Base-by-base conservation (phyloP, 768 basidiomycete genomes). In the Boletus fagicola region DNA sequence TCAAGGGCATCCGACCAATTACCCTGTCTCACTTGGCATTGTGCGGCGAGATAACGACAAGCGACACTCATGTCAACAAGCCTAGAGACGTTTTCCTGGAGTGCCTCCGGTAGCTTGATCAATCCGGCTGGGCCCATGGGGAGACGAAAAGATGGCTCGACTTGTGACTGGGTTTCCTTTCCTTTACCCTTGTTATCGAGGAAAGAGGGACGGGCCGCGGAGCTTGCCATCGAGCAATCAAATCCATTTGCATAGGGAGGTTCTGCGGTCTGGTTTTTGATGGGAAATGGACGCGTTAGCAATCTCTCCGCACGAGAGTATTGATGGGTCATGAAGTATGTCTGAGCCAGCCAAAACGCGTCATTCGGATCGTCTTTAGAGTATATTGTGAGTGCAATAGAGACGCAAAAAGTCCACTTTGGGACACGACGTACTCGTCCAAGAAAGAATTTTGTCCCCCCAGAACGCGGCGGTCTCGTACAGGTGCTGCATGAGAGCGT, bases 331-430 rank as follows among this genome's bases (percentile, higher is more conserved):
- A 95, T 89, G 72, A 98, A 99, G 73, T 94, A 94, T 0, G 91
- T 93, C 72, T 99, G 97, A 3, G 97, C 95, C 22, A 99, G 84
- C 97, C 97, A 99, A 74, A 99, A 98, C 13, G 94, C 97, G 73
- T 99, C 97, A 69, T 98, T 97, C 31, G 94, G 88, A 66, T 98
- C 93, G 60, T 87, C 96, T 96, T 65, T 28, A 46, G 28, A 48
- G 24, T 28, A 38, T 4, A 36, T 18, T 15, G 31, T 60, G 42
- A 53, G 59, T 55, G 56, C 54, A 33, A 45, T 24, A 18, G n/a
- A 36, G 45, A 55, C 33, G 53, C 49, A 51, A 59, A 59, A 40
- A 40, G 26, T 35, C 15, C 26, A 28, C 31, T 39, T 42, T 40
- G 57, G 51, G 54, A 59, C 72, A 69, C 58, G 64, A 80, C 84